A percentile compares a stretch with the other conserved stretches of the same genome.
phyloP scores from a whole-genome alignment of 73 alveolate species.

The Stentor coeruleus region DNA sequence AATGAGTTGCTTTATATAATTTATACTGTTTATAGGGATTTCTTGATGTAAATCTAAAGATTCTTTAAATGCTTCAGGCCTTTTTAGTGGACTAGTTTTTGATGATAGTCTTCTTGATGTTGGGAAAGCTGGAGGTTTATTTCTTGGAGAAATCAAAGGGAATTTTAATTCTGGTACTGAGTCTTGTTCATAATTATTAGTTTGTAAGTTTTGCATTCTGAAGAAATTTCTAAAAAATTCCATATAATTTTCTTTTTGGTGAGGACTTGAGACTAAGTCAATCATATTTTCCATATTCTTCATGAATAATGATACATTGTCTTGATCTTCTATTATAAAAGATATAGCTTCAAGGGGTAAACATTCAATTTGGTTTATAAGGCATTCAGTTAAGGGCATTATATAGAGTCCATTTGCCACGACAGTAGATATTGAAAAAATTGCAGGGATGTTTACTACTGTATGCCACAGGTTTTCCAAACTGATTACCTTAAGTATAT shows the following conservation, averaged over 20 bases:
- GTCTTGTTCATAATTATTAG: background rate
- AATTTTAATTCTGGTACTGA: background rate
- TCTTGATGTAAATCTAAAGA: background rate
- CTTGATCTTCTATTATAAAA: background rate
- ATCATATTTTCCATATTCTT: background rate
- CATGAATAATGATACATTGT: background rate
- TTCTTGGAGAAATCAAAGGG: background rate
- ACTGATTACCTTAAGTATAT: background rate
- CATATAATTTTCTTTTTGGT: background rate
- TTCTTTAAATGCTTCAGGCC: background rate
- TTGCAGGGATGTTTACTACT: background rate
- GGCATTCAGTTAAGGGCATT: background rate
- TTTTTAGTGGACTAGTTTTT: background rate
- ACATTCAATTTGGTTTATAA: background rate
- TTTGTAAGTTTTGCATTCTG: no score
- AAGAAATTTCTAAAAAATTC: background rate
- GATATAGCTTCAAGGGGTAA: background rate
- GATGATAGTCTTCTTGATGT: background rate
- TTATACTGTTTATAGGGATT: background rate
- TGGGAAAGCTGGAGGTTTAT: background rate
- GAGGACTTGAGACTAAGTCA: background rate
- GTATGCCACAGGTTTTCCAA: background rate
- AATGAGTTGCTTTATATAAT: background rate
- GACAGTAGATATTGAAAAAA: background rate
- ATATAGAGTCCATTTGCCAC: background rate